phyloP scores from a whole-genome alignment of 148 eudicot species.

The Chenopodium suecicum region DNA sequence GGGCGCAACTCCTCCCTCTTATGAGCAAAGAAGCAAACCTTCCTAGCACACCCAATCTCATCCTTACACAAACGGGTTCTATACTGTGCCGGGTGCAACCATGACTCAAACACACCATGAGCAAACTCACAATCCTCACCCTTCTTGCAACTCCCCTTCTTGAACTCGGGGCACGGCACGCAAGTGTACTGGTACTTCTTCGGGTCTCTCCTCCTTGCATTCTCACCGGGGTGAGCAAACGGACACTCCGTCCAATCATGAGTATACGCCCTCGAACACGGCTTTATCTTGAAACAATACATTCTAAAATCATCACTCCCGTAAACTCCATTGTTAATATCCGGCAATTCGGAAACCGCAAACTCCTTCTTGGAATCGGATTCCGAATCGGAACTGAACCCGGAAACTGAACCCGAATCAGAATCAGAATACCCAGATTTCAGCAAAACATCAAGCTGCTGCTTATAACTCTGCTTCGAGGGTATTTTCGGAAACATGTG shows the following conservation, averaged over 20 bases:
- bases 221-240: slow-evolving; percentile 95
- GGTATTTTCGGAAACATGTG: slow-evolving; percentile 38
- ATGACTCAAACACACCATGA: slow-evolving; percentile 92
- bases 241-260: slow-evolving; percentile 99
- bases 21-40: slow-evolving; percentile 95
- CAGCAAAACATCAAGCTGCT: slow-evolving; percentile 41
- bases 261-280: slow-evolving; percentile 92
- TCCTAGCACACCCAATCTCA: slow-evolving; percentile 71
- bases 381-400: slow-evolving; percentile 7
- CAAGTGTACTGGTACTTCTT: slow-evolving; percentile 75
- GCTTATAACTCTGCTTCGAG: slow-evolving; percentile 25
- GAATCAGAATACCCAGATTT: slow-evolving; percentile 28
- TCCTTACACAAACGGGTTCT: slow-evolving; percentile 86
- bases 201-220: slow-evolving; percentile 86
- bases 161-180: slow-evolving; percentile 93
- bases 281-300: slow-evolving; percentile 90
- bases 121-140: slow-evolving; percentile 87
- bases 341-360: slow-evolving; percentile 58
- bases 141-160: slow-evolving; percentile 69
- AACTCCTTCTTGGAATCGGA: slow-evolving; percentile 58
- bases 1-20: slow-evolving; percentile 81
- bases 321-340: slow-evolving; percentile 78
- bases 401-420: slow-evolving; percentile 11
- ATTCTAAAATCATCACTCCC: slow-evolving; percentile 86
- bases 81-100: slow-evolving; percentile 98